phyloP scores from a whole-genome alignment of 192 early-diverging fungal species.

The Backusella luteola region DNA sequence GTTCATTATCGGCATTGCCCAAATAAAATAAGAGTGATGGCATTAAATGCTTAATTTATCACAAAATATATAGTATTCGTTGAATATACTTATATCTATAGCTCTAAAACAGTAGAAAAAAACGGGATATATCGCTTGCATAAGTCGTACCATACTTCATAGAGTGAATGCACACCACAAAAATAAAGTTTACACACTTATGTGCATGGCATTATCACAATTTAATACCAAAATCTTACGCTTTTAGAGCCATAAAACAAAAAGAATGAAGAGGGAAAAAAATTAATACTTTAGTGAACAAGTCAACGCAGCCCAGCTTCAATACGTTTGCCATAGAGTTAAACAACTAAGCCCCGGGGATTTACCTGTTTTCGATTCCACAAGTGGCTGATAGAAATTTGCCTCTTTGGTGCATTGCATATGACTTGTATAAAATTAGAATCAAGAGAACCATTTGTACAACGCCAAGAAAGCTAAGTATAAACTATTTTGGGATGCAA shows the following conservation, averaged over 20 bases:
- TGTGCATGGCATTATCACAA: background rate
- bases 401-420: background rate
- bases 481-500: background rate
- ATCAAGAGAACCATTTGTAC: background rate
- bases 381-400: conserved; percentile 1
- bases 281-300: background rate
- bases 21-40: background rate
- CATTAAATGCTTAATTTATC: background rate
- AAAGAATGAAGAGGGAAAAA: background rate
- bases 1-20: background rate
- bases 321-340: background rate
- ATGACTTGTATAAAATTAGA: conserved; percentile 5
- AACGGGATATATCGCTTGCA: background rate
- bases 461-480: background rate
- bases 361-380: background rate
- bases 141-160: background rate
- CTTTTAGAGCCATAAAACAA: background rate
- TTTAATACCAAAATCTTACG: background rate
- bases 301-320: background rate
- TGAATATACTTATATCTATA: background rate
- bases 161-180: background rate
- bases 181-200: background rate
- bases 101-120: background rate
- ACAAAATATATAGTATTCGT: background rate
- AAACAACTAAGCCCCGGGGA: background rate